Base-by-base conservation (phyloP, 2,329 filamentous ascomycete species). In the Fusarium cicatricum region DNA sequence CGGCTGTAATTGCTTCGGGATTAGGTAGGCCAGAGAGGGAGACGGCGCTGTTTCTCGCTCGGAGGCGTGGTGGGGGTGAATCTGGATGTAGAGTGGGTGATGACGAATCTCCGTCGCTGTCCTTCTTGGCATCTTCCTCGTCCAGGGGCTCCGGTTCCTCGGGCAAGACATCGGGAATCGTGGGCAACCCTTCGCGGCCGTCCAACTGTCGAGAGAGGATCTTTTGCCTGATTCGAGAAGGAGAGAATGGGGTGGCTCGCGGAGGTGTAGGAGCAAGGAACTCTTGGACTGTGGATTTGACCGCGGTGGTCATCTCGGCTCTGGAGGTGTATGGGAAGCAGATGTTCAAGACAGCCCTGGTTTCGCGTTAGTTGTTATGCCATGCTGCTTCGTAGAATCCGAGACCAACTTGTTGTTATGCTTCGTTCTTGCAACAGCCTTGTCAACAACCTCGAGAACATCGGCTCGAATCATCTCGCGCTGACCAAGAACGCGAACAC, bases 321-420 rank as follows among this genome's bases (percentile, higher is more conserved):
- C 95, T 85, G 5, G 93, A 96, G 0, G 95, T 98, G 71, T 99
- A 99, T 0, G 95, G 95, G 70, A 98, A 98, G 79, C 95, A 99
- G 60, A 99, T 92, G 72, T 99, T 99, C 45, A 99, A 80, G 26
- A 84, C 76, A 21, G 81, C 78, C 50, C 84, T 86, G 21, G 6
- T 15, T 11, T 3, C 15, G 15, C 11, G 49, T 69, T 56, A 66
- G 65, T 33, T 26, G 47, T 40, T 23, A 10, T 10, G 11, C 15
- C 16, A 8, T 31, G 3, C 12, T 3, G 26, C 12, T 23, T 14
- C 11, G 5, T 11, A 15, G 5, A 36, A 8, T 31, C 6, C 8
- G 15, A 6, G 28, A 72, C 80, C 58, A 72, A 91, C 89, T 89
- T 87, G 60, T 88, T 90, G 74, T 99, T 98, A 69, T 91, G 83